phyloP scores from a whole-genome alignment of 129 eudicot genomes.

The Ambrosia trifida region DNA sequence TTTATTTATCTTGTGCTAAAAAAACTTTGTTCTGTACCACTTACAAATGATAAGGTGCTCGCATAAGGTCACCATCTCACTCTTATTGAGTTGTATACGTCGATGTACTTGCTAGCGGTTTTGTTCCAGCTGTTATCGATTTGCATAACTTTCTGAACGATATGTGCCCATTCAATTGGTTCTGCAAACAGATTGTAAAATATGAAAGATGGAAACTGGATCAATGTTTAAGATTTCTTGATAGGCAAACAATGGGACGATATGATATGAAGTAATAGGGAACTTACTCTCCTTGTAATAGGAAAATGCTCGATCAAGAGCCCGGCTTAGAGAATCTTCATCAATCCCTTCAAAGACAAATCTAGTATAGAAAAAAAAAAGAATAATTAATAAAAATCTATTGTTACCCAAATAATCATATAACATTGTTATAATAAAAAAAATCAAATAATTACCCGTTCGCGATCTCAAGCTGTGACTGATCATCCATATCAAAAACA shows the following conservation, averaged over 20 bases:
- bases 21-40: neutral
- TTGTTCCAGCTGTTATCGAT: constrained; percentile 85
- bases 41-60: neutral
- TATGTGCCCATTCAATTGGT: constrained; percentile 57
- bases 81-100: constrained; percentile 59
- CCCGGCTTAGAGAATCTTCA: constrained; percentile 57
- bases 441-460: constrained; percentile 58
- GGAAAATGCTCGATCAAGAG: constrained; percentile 70
- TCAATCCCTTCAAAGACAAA: constrained; percentile 91
- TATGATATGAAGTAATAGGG: neutral
- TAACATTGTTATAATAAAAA: neutral
- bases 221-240: neutral
- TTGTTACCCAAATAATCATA: too few species aligned
- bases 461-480: constrained; percentile 52
- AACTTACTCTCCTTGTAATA: constrained; percentile 65
- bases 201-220: neutral
- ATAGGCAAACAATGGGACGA: neutral
- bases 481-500: constrained; percentile 80
- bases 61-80: constrained; percentile 35
- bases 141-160: constrained; percentile 56
- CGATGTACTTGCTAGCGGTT: constrained; percentile 69
- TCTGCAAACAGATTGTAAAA: constrained; percentile 41
- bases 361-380: constrained; percentile 35
- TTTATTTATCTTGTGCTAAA: neutral
- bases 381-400: too few species aligned